Conservation (phyloP, 2,329 filamentous ascomycete genomes). For the Colletotrichum sp. region DNA sequence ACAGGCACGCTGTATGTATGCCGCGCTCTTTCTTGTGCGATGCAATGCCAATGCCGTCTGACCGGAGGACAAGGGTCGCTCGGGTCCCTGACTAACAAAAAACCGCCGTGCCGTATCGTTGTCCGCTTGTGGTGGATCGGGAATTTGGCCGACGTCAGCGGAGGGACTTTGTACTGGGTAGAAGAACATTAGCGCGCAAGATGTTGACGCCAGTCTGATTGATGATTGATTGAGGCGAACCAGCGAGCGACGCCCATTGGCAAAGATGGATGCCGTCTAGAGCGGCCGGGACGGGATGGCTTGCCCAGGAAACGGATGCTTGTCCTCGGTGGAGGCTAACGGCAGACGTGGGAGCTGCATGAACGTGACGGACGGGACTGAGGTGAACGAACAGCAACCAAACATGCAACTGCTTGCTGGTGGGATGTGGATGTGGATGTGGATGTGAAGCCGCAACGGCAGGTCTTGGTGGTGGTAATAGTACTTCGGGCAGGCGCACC, state of each 20-base stretch:
- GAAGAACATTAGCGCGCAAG: background rate
- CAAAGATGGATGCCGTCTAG: background rate
- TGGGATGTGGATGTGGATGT: background rate
- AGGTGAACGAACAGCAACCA: background rate
- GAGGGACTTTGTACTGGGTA: background rate
- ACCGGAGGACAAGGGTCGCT: background rate
- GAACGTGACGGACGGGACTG: background rate
- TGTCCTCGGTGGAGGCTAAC: background rate
- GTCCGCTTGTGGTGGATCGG: background rate
- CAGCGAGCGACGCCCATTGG: background rate
- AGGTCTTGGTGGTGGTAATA: background rate
- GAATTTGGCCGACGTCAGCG: slow-evolving; percentile 18
- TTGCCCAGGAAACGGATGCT: background rate
- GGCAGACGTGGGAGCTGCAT: background rate
- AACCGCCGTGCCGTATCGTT: background rate
- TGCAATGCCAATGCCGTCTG: background rate
- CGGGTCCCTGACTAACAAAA: slow-evolving; percentile 4
- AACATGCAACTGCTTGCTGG: background rate
- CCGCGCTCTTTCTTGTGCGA: background rate
- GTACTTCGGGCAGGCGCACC: background rate
- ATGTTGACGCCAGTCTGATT: background rate
- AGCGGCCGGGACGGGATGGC: background rate
- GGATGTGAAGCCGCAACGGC: background rate
- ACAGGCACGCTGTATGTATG: background rate
- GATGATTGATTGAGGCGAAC: background rate